These are phyloP conservation scores for Celoporthe dispersa DNA, from an alignment of 2,329 filamentous ascomycete genomes.

Conservation along the genomic window DNA sequence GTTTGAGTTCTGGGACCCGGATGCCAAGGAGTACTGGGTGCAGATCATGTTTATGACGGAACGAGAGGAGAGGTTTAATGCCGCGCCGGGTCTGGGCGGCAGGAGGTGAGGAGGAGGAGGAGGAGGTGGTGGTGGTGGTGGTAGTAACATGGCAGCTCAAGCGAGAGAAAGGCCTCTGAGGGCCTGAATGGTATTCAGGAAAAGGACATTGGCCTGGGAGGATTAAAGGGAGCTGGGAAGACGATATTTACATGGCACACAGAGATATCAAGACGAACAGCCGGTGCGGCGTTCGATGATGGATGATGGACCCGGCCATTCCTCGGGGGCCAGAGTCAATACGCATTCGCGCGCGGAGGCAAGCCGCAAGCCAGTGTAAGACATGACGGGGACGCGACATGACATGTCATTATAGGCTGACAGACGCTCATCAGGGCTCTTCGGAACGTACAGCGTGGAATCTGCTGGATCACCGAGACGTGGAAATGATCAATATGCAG, in stretches of 20 bases:
- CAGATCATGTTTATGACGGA: conserved; percentile 99
- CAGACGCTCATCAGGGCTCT: conserved; percentile 18
- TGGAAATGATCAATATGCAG: background rate
- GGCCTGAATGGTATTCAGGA: background rate
- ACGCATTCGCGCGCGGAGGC: background rate
- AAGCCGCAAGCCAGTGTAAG: conserved; percentile 11
- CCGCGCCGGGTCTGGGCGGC: conserved; percentile 63
- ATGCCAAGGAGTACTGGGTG: conserved; percentile 96
- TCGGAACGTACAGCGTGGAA: background rate
- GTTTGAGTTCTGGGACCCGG: conserved; percentile 94
- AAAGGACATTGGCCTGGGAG: background rate
- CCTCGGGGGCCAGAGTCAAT: background rate
- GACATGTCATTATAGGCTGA: background rate
- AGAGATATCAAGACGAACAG: background rate
- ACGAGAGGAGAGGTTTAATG: conserved; percentile 85
- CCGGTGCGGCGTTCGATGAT: background rate
- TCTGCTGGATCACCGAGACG: background rate
- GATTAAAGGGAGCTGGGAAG: background rate
- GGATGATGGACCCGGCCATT: background rate
- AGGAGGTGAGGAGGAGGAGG: conserved; percentile 48
- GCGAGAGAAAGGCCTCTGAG: background rate
- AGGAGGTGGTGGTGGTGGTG: too few species aligned
- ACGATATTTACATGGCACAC: background rate
- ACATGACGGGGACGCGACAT: conserved; percentile 1
- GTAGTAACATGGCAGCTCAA: background rate